phyloP scores from a whole-genome alignment of 2,329 filamentous ascomycete species.

The Epichloe gansuensis region DNA sequence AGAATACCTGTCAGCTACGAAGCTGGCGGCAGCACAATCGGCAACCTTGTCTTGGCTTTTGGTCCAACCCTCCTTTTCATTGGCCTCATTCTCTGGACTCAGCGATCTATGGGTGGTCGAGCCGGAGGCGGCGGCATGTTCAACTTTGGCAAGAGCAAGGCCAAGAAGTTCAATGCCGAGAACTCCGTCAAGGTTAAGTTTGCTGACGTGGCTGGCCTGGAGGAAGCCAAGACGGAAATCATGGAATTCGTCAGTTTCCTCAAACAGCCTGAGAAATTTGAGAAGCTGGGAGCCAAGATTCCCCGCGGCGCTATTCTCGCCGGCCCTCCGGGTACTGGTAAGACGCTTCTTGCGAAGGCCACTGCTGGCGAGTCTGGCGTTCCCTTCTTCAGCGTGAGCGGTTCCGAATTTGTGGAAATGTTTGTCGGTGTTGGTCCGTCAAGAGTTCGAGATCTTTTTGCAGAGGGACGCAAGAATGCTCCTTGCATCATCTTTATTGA shows the following conservation, averaged over 20 bases:
- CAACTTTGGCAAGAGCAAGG: conserved; percentile 88
- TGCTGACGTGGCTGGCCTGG: conserved; percentile 90
- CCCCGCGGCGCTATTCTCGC: conserved; percentile 92
- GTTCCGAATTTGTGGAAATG: conserved; percentile 99
- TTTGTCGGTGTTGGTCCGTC: conserved; percentile 98
- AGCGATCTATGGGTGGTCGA: conserved; percentile 58
- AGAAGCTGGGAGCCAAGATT: conserved; percentile 93
- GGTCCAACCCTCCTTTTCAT: conserved; percentile 80
- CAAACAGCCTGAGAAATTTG: conserved; percentile 83
- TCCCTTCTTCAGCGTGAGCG: conserved; percentile 95
- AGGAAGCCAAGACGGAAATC: conserved; percentile 95
- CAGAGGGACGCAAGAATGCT: conserved; percentile 86
- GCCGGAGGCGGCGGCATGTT: conserved; percentile 68
- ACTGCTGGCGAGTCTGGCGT: conserved; percentile 95
- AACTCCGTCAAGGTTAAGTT: conserved; percentile 95
- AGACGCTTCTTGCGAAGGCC: conserved; percentile 91
- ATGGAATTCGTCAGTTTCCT: conserved; percentile 99
- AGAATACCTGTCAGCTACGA: conserved; percentile 87
- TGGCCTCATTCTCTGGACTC: conserved; percentile 68
- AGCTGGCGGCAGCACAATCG: conserved; percentile 60
- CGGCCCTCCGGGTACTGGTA: conserved; percentile 96
- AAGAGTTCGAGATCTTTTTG: conserved; percentile 85
- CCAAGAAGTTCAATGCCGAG: conserved; percentile 96
- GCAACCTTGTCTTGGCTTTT: conserved; percentile 63
- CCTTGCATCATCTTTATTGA: conserved; percentile 99